Percentiles rank a stretch among this genome's conserved stretches.
phyloP scores from a whole-genome alignment of 2,329 filamentous ascomycete genomes.

The Fusarium kyushuense region DNA sequence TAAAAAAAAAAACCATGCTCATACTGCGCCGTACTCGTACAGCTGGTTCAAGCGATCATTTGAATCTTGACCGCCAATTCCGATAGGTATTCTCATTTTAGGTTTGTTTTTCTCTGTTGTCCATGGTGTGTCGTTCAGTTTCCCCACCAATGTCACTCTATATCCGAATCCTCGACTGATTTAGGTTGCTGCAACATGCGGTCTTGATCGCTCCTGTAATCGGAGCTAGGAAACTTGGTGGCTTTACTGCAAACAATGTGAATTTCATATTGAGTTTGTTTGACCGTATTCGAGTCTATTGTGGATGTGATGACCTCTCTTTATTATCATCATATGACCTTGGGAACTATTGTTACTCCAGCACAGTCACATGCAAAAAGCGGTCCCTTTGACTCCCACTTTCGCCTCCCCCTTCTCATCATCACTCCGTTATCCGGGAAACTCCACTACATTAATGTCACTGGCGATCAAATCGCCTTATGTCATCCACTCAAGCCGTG shows the following conservation, averaged over 20 bases:
- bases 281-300: background rate
- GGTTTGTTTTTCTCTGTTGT: background rate
- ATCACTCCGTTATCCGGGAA: conserved; percentile 31
- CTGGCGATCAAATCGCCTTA: conserved; percentile 36
- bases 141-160: conserved; percentile 26
- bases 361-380: conserved; percentile 44
- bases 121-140: conserved; percentile 9
- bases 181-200: conserved; percentile 24
- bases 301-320: background rate
- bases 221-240: conserved; percentile 19
- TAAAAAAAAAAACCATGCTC: background rate
- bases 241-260: conserved; percentile 4
- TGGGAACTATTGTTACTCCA: conserved; percentile 18
- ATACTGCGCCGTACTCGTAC: conserved; percentile 7
- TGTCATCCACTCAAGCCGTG: conserved; percentile 41
- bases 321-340: background rate
- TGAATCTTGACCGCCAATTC: conserved; percentile 23
- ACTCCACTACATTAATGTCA: conserved; percentile 39
- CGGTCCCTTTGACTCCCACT: background rate
- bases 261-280: background rate
- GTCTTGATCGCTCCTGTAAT: conserved; percentile 36
- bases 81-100: background rate
- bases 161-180: conserved; percentile 38
- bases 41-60: background rate
- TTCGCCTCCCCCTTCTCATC: conserved; percentile 16